phyloP scores from a whole-genome alignment of 2,329 filamentous ascomycete species.

The Trichoderma cornu-damae region DNA sequence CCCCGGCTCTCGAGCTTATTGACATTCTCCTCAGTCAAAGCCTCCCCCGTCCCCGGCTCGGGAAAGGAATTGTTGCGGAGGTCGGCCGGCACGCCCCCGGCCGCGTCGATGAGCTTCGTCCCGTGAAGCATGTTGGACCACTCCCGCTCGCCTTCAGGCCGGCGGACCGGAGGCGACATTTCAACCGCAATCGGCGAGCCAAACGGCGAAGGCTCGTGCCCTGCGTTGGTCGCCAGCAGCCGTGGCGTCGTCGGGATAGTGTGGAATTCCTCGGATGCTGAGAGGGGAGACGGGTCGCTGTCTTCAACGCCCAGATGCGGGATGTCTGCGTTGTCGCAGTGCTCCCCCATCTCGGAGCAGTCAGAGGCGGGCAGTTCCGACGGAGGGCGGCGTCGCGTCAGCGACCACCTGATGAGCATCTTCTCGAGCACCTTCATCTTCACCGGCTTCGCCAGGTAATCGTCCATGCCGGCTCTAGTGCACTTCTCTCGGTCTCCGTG shows the following conservation, averaged over 20 bases:
- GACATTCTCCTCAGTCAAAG: slow-evolving; percentile 51
- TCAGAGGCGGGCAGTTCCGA: slow-evolving; percentile 35
- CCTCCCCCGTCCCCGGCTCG: slow-evolving; percentile 36
- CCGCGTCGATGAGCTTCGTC: slow-evolving; percentile 45
- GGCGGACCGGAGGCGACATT: slow-evolving; percentile 32
- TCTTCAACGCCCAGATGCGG: slow-evolving; percentile 35
- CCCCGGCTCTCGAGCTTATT: slow-evolving; percentile 42
- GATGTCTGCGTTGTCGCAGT: slow-evolving; percentile 40
- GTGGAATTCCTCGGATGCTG: slow-evolving; percentile 28
- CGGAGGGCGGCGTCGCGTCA: slow-evolving; percentile 27
- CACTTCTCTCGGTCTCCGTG: slow-evolving; percentile 73
- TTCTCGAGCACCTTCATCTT: slow-evolving; percentile 62
- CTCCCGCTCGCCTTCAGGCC: slow-evolving; percentile 37
- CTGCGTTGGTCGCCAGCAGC: slow-evolving; percentile 36
- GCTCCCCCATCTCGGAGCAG: slow-evolving; percentile 43
- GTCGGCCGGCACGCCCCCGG: slow-evolving; percentile 33
- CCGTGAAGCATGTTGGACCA: slow-evolving; percentile 42
- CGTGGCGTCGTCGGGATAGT: slow-evolving; percentile 38
- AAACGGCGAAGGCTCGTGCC: slow-evolving; percentile 41
- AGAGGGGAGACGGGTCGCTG: slow-evolving; percentile 19
- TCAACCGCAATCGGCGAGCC: slow-evolving; percentile 33
- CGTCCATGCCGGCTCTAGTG: slow-evolving; percentile 68
- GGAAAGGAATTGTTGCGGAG: slow-evolving; percentile 34
- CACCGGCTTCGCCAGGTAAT: slow-evolving; percentile 69
- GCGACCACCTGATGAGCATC: slow-evolving; percentile 67